phyloP scores from a whole-genome alignment of 2,329 filamentous ascomycete species.

The Fusarium sublunatum region DNA sequence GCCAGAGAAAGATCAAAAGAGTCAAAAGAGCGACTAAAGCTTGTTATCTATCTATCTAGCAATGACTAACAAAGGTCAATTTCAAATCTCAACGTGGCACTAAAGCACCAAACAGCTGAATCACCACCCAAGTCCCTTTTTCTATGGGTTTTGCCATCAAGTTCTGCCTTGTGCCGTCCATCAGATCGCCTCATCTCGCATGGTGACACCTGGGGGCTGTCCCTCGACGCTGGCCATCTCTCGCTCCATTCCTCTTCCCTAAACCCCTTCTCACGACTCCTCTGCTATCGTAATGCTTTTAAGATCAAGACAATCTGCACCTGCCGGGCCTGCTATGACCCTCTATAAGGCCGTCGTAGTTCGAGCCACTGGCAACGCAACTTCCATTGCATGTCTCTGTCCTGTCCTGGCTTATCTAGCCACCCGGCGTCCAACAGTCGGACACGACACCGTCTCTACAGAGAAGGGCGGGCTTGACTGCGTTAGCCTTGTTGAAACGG shows the following conservation, averaged over 20 bases:
- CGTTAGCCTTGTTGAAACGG: conserved; percentile 39
- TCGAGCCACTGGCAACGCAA: conserved; percentile 38
- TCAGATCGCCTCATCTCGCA: conserved; percentile 17
- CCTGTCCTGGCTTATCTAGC: conserved; percentile 36
- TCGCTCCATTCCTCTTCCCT: conserved; percentile 17
- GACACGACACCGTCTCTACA: conserved; percentile 41
- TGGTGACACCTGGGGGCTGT: conserved; percentile 4
- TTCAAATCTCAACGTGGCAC: conserved; percentile 29
- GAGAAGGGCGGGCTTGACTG: conserved; percentile 32
- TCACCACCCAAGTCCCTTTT: conserved; percentile 14
- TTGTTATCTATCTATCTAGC: conserved; percentile 39
- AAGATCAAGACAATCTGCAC: conserved; percentile 49
- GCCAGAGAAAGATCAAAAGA: too few species aligned
- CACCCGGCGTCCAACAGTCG: conserved; percentile 36
- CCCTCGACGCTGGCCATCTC: conserved; percentile 21
- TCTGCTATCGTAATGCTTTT: conserved; percentile 41
- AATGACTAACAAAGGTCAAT: conserved; percentile 46
- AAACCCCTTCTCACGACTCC: conserved; percentile 14
- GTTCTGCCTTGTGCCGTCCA: conserved; percentile 15
- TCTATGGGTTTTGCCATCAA: conserved; percentile 19
- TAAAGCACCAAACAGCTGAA: conserved; percentile 35
- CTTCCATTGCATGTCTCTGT: conserved; percentile 30
- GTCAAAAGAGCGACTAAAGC: conserved; percentile 42
- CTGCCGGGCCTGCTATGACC: conserved; percentile 41
- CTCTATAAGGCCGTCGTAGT: conserved; percentile 32